These are phyloP conservation scores for Suillus subalutaceus DNA, from an alignment of 768 basidiomycete species.

Conservation along the genomic window DNA sequence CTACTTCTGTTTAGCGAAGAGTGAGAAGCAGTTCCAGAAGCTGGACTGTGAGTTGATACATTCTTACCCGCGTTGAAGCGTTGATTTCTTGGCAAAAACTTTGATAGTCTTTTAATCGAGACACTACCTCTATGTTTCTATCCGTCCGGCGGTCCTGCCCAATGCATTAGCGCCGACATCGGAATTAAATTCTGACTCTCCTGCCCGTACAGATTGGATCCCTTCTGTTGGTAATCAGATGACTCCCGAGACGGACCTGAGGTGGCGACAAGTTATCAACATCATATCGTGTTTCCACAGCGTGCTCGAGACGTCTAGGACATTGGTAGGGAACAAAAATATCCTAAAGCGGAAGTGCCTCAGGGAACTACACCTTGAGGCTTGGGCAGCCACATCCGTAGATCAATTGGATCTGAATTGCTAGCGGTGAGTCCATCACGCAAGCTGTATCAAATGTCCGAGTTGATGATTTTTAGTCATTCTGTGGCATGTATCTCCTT, in stretches of 20 bases:
- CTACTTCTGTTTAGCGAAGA: neutral
- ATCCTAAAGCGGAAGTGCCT: neutral
- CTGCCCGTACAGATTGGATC: neutral
- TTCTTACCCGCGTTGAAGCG: neutral
- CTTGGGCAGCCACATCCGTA: neutral
- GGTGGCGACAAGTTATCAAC: neutral
- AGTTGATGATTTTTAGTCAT: neutral
- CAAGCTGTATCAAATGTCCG: neutral
- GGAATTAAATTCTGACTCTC: neutral
- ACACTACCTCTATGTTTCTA: neutral
- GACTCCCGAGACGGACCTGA: neutral
- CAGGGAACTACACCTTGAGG: neutral
- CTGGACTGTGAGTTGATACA: neutral
- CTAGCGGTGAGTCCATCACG: neutral
- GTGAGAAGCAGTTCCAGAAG: neutral
- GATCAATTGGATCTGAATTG: neutral
- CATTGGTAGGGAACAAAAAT: neutral
- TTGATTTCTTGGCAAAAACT: neutral
- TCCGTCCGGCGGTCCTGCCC: neutral
- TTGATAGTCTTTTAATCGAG: too few relatives aligned
- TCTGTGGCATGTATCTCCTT: neutral
- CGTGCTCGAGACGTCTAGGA: neutral
- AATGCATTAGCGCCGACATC: neutral
- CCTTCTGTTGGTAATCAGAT: neutral
- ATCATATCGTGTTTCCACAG: neutral